These are phyloP conservation scores for Diplodia sapinea DNA, from an alignment of 2,329 filamentous ascomycete genomes.

Conservation along the genomic window DNA sequence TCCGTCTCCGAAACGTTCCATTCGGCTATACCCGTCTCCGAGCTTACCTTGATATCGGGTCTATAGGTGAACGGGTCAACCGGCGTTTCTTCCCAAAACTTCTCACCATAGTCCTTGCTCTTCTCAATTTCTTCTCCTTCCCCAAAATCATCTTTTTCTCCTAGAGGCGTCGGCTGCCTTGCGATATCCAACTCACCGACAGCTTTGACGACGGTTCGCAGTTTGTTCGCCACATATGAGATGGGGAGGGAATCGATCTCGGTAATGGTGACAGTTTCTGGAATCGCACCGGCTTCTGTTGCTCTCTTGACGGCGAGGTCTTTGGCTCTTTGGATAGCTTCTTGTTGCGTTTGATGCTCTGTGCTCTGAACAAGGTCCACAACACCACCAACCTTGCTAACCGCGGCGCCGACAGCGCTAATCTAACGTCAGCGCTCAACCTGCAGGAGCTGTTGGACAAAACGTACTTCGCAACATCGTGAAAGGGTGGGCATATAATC, in stretches of 20 bases:
- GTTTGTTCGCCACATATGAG: slow-evolving; percentile 60
- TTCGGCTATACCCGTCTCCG: slow-evolving; percentile 33
- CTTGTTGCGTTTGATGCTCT: slow-evolving; percentile 39
- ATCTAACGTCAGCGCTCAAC: slow-evolving; percentile 38
- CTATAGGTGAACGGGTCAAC: slow-evolving; percentile 47
- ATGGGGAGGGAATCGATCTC: slow-evolving; percentile 63
- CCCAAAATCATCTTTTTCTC: slow-evolving; percentile 24
- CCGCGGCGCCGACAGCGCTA: slow-evolving; percentile 31
- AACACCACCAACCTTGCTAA: slow-evolving; percentile 31
- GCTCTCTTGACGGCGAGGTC: slow-evolving; percentile 54
- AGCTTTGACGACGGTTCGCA: slow-evolving; percentile 60
- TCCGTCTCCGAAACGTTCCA: slow-evolving; percentile 56
- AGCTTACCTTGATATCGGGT: slow-evolving; percentile 48
- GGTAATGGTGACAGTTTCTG: slow-evolving; percentile 54
- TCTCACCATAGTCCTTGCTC: slow-evolving; percentile 18
- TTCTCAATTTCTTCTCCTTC: slow-evolving; percentile 29
- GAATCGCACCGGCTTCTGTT: slow-evolving; percentile 54
- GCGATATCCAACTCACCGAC: slow-evolving; percentile 58
- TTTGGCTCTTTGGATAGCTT: slow-evolving; percentile 32
- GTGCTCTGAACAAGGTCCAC: slow-evolving; percentile 27
- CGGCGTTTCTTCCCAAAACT: slow-evolving; percentile 26
- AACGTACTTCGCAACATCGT: slow-evolving; percentile 30
- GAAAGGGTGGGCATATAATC: slow-evolving; percentile 48
- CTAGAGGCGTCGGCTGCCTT: slow-evolving; percentile 35
- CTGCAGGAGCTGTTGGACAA: slow-evolving; percentile 19